A percentile compares a stretch with the other conserved stretches of the same genome.
phyloP scores from a whole-genome alignment of 768 basidiomycete genomes.

The Leccinellum rugosiceps region DNA sequence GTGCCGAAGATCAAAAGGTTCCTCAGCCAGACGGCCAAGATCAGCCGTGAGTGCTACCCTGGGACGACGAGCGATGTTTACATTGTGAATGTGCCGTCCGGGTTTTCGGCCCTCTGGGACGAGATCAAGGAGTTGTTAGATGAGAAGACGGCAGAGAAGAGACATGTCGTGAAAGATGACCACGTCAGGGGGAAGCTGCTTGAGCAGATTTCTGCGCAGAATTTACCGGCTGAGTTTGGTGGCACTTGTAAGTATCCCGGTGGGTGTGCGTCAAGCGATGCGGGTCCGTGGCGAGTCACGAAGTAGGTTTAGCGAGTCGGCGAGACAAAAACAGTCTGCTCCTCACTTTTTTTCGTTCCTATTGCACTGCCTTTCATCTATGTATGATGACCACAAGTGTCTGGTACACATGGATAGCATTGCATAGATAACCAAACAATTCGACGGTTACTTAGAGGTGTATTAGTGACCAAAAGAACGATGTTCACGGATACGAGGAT shows the following conservation, averaged over 20 bases:
- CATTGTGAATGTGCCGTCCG: conserved; percentile 96
- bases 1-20: conserved; percentile 93
- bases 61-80: conserved; percentile 98
- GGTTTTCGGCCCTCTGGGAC: conserved; percentile 84
- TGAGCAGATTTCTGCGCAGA: conserved; percentile 79
- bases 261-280: conserved; percentile 86
- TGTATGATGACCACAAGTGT: too few species aligned
- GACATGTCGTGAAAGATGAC: conserved; percentile 72
- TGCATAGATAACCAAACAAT: too few species aligned
- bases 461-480: too few species aligned
- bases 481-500: too few species aligned
- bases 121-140: conserved; percentile 93
- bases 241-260: conserved; percentile 73
- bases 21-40: conserved; percentile 65
- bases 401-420: too few species aligned
- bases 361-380: too few species aligned
- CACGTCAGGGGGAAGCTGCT: conserved; percentile 70
- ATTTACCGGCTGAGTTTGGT: conserved; percentile 82
- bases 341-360: too few species aligned
- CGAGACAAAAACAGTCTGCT: too few species aligned
- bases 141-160: conserved; percentile 91
- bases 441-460: too few species aligned
- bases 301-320: too few species aligned
- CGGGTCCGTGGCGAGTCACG: too few species aligned
- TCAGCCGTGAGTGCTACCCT: conserved; percentile 91